Percentiles rank a stretch among this genome's conserved stretches.
Conservation (phyloP, 495 filamentous ascomycete genomes). For the Poronia punctata region DNA sequence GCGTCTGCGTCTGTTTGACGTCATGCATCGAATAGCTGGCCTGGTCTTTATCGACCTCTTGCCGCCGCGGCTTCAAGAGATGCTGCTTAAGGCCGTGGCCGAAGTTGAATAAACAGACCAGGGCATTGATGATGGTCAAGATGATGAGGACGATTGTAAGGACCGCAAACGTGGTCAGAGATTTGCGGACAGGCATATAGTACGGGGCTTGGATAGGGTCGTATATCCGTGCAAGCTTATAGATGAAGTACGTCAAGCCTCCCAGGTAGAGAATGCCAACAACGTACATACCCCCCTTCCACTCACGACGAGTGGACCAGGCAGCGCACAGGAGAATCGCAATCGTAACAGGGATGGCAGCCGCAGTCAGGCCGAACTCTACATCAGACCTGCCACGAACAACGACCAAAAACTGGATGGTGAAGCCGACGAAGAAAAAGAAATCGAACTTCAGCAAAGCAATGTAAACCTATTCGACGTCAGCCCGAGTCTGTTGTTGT, state of each 20-base stretch:
- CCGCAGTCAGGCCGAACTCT: conserved; percentile 82
- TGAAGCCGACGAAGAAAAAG: conserved; percentile 99
- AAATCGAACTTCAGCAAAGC: conserved; percentile 98
- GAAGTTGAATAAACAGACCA: conserved; percentile 86
- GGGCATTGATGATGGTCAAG: conserved; percentile 81
- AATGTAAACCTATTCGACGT: conserved; percentile 79
- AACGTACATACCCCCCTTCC: conserved; percentile 62
- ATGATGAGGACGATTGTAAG: conserved; percentile 86
- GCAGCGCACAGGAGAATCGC: conserved; percentile 77
- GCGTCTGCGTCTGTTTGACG: conserved; percentile 49
- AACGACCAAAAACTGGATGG: conserved; percentile 92
- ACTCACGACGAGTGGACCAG: conserved; percentile 77
- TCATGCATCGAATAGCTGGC: conserved; percentile 63
- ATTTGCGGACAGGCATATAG: conserved; percentile 69
- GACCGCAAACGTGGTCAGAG: conserved; percentile 86
- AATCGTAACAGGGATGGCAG: conserved; percentile 86
- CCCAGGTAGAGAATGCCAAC: conserved; percentile 85
- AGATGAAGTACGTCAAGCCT: conserved; percentile 91
- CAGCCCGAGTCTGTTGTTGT: conserved; percentile 17
- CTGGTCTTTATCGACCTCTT: conserved; percentile 63
- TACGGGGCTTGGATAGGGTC: conserved; percentile 38
- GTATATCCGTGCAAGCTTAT: conserved; percentile 97
- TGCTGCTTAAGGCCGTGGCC: conserved; percentile 83
- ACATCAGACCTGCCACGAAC: conserved; percentile 59
- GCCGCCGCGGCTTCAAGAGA: conserved; percentile 55